phyloP scores from a whole-genome alignment of 352 stramenopile genomes.

The Globisporangium echinulatum region DNA sequence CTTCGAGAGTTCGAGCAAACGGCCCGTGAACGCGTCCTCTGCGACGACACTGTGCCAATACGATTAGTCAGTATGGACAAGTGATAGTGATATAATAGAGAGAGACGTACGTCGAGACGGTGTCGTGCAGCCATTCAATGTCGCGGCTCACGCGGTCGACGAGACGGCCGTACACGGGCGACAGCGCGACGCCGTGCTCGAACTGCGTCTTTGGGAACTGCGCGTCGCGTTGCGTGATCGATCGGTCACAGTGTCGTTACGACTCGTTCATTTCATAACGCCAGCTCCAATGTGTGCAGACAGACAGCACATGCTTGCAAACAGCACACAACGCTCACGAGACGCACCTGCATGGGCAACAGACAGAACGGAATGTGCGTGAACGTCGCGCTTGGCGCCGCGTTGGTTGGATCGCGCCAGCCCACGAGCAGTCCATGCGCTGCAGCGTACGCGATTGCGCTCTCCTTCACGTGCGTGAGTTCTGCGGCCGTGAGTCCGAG shows the following conservation, averaged over 20 bases:
- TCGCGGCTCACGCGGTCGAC: conserved; percentile 81
- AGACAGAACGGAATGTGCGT: conserved; percentile 76
- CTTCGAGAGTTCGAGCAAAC: conserved; percentile 75
- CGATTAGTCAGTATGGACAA: not conserved
- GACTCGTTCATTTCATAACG: not conserved
- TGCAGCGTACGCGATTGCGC: conserved; percentile 67
- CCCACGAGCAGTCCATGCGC: conserved; percentile 69
- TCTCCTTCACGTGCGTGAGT: conserved; percentile 49
- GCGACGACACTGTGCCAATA: conserved; percentile 42
- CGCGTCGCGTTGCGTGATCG: no score
- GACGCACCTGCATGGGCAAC: conserved; percentile 43
- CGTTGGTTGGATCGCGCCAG: conserved; percentile 30
- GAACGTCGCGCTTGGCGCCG: conserved; percentile 35
- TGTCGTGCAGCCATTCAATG: conserved; percentile 69
- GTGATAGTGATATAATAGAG: not conserved
- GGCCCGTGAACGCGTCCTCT: conserved; percentile 83
- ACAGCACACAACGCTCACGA: not conserved
- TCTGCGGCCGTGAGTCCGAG: conserved; percentile 36
- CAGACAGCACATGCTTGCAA: no score
- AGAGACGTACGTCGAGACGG: conserved; percentile 33
- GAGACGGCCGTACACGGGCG: conserved; percentile 63
- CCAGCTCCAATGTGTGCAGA: not conserved
- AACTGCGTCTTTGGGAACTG: conserved; percentile 54
- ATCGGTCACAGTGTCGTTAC: not conserved
- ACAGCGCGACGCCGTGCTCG: conserved; percentile 56